Evolutionary conservation across 1,284 basidiomycete species (phyloP).

Genomic region (Dichomitus squalens): DNA sequence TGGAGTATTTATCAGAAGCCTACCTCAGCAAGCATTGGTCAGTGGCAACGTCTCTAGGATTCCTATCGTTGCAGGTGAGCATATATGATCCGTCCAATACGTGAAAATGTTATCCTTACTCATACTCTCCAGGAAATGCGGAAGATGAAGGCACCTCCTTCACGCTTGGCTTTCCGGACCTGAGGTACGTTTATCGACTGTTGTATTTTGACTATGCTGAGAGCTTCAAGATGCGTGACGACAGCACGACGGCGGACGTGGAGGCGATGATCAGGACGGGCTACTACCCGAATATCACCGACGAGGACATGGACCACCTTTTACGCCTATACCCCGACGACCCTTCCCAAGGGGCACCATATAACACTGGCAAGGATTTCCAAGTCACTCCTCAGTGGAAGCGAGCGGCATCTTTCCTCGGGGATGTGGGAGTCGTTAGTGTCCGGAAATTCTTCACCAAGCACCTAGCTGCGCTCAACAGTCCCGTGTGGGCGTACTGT

Average conservation of each 20-base stretch:
- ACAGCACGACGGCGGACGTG: too few relatives aligned
- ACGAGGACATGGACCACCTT: not conserved
- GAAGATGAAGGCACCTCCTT: not conserved
- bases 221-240: too few relatives aligned
- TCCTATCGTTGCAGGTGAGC: constrained; percentile 33
- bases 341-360: constrained; percentile 51
- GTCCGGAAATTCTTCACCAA: constrained; percentile 37
- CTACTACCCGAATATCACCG: constrained; percentile 6
- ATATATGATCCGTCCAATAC: not conserved
- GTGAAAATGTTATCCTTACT: not conserved
- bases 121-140: not conserved
- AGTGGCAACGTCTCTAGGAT: constrained; percentile 33
- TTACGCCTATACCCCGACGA: constrained; percentile 40
- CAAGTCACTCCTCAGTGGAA: constrained; percentile 50
- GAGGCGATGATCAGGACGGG: not conserved
- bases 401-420: constrained; percentile 50
- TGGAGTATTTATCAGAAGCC: constrained; percentile 35
- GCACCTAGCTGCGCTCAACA: constrained; percentile 37
- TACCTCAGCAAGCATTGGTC: constrained; percentile 28
- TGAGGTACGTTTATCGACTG: not conserved
- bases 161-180: not conserved
- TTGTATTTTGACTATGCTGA: too few relatives aligned
- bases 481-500: constrained; percentile 52
- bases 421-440: constrained; percentile 51
- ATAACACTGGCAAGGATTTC: constrained; percentile 45